phyloP scores from a whole-genome alignment of 495 filamentous ascomycete species.

The Penicillium ochrochloron region DNA sequence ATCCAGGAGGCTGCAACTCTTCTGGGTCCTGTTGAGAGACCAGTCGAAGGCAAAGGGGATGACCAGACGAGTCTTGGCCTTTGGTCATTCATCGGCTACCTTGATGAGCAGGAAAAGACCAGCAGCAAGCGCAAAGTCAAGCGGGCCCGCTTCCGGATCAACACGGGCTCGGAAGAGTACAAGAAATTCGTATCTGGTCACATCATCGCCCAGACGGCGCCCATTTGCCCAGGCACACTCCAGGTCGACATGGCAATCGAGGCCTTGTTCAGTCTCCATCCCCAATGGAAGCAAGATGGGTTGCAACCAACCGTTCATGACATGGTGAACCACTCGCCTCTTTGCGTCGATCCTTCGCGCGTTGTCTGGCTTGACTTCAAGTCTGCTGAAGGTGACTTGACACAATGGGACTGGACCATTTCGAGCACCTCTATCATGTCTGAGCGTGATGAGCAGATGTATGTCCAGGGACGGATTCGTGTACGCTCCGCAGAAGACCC shows the following conservation, averaged over 20 bases:
- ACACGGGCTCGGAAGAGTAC: conserved; percentile 47
- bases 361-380: conserved; percentile 44
- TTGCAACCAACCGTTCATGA: conserved; percentile 42
- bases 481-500: background rate
- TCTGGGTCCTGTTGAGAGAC: background rate
- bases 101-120: conserved; percentile 28
- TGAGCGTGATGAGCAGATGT: background rate
- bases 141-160: conserved; percentile 50
- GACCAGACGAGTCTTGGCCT: conserved; percentile 20
- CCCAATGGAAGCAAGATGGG: conserved; percentile 26
- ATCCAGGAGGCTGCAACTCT: too few relatives aligned
- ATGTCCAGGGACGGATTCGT: background rate
- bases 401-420: conserved; percentile 6
- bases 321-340: conserved; percentile 49
- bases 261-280: conserved; percentile 44
- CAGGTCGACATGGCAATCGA: conserved; percentile 55
- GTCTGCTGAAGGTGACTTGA: background rate
- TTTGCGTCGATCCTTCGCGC: conserved; percentile 47
- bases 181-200: conserved; percentile 45
- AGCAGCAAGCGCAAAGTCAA: conserved; percentile 4
- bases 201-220: conserved; percentile 50
- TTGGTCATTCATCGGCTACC: conserved; percentile 49
- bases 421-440: background rate
- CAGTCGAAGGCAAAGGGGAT: background rate
- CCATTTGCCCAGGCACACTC: conserved; percentile 53